These are phyloP conservation scores for Paecilomyces fulvus DNA, from an alignment of 2,329 filamentous ascomycete species.

Conservation along the genomic window DNA sequence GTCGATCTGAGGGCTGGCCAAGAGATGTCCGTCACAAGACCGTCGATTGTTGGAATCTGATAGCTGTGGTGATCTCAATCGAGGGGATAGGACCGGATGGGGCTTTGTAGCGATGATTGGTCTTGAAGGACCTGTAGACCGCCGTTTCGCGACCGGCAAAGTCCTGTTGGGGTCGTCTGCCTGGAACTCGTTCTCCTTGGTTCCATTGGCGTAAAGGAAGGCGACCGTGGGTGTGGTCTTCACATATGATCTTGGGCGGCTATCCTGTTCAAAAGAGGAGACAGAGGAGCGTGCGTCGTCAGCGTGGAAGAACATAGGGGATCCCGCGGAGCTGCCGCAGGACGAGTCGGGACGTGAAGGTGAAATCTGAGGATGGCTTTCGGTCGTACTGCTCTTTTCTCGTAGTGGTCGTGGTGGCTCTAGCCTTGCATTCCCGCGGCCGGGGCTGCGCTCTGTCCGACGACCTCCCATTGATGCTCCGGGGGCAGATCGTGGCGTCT, in stretches of 20 bases:
- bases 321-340: slow-evolving; percentile 24
- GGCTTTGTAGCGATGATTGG: slow-evolving; percentile 13
- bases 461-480: slow-evolving; percentile 14
- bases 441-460: slow-evolving; percentile 28
- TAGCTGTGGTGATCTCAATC: slow-evolving; percentile 22
- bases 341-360: slow-evolving; percentile 25
- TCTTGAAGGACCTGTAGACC: slow-evolving; percentile 23
- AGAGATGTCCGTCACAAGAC: slow-evolving; percentile 13
- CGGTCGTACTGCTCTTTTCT: slow-evolving; percentile 30
- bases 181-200: slow-evolving; percentile 19
- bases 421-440: slow-evolving; percentile 18
- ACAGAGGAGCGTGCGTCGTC: slow-evolving; percentile 58
- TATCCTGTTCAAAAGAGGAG: slow-evolving; percentile 26
- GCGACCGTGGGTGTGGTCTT: slow-evolving; percentile 20
- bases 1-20: slow-evolving; percentile 15
- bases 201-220: slow-evolving; percentile 32
- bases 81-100: slow-evolving; percentile 18
- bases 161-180: slow-evolving; percentile 13
- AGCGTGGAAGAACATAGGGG: slow-evolving; percentile 83
- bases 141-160: slow-evolving; percentile 14
- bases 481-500: slow-evolving; percentile 20
- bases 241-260: slow-evolving; percentile 15
- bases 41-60: slow-evolving; percentile 16
- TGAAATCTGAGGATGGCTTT: slow-evolving; percentile 18
- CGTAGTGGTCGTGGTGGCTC: slow-evolving; percentile 24